A percentile compares a stretch with the other conserved stretches of the same genome.
These are phyloP conservation scores for Platanthera guangdongensis DNA, from an alignment of 106 monocot genomes.

Conservation along the genomic window DNA sequence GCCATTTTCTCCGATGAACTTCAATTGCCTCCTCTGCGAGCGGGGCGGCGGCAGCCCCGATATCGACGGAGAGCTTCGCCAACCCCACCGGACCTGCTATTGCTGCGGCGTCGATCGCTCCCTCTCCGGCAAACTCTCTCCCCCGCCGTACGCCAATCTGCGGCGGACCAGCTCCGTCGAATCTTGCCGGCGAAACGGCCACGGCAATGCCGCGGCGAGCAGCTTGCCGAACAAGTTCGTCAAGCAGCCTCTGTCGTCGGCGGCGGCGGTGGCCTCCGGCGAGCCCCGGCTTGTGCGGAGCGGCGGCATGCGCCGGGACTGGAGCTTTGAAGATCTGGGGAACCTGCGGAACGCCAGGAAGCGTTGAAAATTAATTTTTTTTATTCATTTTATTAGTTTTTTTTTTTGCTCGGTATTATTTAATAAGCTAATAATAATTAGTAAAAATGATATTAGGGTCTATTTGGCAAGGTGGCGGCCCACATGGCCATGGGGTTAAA, in stretches of 20 bases:
- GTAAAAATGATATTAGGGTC: too few species aligned
- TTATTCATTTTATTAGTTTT: too few species aligned
- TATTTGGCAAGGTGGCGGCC: too few species aligned
- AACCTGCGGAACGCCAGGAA: not conserved
- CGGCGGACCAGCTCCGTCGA: not conserved
- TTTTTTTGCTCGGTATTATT: too few species aligned
- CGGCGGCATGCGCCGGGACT: constrained; percentile 41
- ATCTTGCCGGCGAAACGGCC: not conserved
- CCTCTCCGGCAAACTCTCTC: constrained; percentile 14
- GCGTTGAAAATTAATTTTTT: not conserved
- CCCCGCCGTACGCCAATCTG: constrained; percentile 9
- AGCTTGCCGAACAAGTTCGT: not conserved
- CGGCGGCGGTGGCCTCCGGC: not conserved
- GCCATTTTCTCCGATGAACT: not conserved
- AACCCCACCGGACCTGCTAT: not conserved
- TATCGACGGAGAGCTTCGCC: not conserved
- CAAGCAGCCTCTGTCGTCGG: not conserved
- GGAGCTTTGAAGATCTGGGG: constrained; percentile 43
- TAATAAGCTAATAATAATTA: too few species aligned
- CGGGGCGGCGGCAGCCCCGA: not conserved
- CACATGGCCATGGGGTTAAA: too few species aligned
- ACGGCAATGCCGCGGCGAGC: not conserved
- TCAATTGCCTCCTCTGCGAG: constrained; percentile 9
- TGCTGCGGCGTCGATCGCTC: constrained; percentile 13
- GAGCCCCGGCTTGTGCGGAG: constrained; percentile 33